Evolutionary conservation across 2,329 filamentous ascomycete species (phyloP), one percentile per base, ranked within the genome.

Genomic region (Xylariaceae sp.): DNA sequence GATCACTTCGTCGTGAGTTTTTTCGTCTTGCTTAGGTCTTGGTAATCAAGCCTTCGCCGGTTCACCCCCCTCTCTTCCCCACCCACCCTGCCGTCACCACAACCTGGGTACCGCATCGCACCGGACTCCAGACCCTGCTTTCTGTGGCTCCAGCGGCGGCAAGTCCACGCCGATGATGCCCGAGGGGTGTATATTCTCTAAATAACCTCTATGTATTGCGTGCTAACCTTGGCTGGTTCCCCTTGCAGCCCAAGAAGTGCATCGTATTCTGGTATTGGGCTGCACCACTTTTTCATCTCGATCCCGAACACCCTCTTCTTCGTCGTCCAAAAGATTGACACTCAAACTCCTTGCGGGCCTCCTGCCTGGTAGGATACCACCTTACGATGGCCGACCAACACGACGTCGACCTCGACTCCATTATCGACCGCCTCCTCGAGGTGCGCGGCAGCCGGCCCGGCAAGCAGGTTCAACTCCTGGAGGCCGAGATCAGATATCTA

Each of bases 401-500:
- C 77, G 92, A 97, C 77, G 89, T 97, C 77, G 92, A 97, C 79
- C 83, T 99, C 78, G 94, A 99, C 77, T 96, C 92, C 70, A 96
- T 97, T 85, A 97, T 99, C 80, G 92, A 97, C 76, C 86, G 94
- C 75, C 84, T 99, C 70, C 82, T 97, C 71, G 94, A 99, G 78
- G 94, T 97, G 71, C 88, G 94, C 76, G 94, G 92, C 72, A 96
- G 92, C 81, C 87, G 94, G 70, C 94, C 94, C 54, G 94, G 94
- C 68, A 99, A 99, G 80, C 94, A 97, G 77, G 94, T 99, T 52
- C 92, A 97, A 78, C 84, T 99, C 64, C 80, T 96, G 63, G 94
- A 99, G 76, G 86, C 89, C 58, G 94, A 97, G 78, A 99, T 99
- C 66, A 88, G 92, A 71, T 96, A 85, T 76, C 84, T 99, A 63